These are phyloP conservation scores for Saturnispora sanitii DNA, from an alignment of 805 yeast genomes.

Conservation along the genomic window DNA sequence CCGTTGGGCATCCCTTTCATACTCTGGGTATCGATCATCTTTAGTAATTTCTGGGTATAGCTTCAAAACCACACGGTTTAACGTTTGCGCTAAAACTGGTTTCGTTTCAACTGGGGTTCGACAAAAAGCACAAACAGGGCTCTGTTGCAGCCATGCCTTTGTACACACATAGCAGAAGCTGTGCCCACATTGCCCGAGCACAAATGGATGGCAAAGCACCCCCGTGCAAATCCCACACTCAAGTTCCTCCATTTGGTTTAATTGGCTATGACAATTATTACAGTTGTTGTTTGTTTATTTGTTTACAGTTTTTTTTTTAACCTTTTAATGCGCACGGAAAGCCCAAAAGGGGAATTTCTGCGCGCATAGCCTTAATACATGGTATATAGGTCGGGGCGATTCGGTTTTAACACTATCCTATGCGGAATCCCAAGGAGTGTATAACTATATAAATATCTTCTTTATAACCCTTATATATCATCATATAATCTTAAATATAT, in stretches of 20 bases:
- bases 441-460: no score
- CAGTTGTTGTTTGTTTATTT: not conserved
- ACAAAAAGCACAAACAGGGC: slow-evolving; percentile 61
- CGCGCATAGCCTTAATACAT: not conserved
- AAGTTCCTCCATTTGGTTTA: not conserved
- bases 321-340: not conserved
- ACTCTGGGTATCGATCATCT: slow-evolving; percentile 26
- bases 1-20: slow-evolving; percentile 28
- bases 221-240: slow-evolving; percentile 62
- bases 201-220: slow-evolving; percentile 53
- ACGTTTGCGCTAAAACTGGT: slow-evolving; percentile 44
- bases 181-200: slow-evolving; percentile 57
- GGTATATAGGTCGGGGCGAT: not conserved
- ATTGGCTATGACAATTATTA: not conserved
- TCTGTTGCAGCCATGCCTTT: slow-evolving; percentile 49
- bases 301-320: no score
- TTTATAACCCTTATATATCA: no score
- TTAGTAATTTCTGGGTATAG: slow-evolving; percentile 8
- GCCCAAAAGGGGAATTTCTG: not conserved
- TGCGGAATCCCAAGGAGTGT: no score
- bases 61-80: slow-evolving; percentile 29
- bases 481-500: no score
- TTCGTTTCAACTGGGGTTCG: slow-evolving; percentile 35
- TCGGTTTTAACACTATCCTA: not conserved
- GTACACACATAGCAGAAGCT: slow-evolving; percentile 62